A percentile compares a stretch with the other conserved stretches of the same genome.
Conservation (phyloP, 768 basidiomycete species). For the Pulveroboletus sp. region DNA sequence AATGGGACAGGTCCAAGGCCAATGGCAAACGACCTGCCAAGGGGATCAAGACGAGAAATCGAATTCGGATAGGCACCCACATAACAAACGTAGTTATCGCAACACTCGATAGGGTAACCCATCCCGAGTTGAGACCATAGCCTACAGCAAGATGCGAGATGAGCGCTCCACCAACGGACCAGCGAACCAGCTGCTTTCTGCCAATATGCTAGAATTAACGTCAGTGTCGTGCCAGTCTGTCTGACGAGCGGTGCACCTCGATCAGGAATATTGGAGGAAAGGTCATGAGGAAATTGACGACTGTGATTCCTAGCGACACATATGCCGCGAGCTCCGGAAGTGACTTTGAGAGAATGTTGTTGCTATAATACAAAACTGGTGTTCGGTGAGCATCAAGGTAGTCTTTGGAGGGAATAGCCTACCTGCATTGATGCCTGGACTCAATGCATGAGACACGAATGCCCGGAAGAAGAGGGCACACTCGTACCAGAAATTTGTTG, state of each 20-base stretch:
- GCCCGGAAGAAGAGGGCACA: not conserved
- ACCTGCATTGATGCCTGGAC: slow-evolving; percentile 73
- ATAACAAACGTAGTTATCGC: slow-evolving; percentile 78
- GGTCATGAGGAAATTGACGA: slow-evolving; percentile 71
- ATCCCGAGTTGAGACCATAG: slow-evolving; percentile 59
- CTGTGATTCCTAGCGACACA: slow-evolving; percentile 77
- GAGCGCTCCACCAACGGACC: slow-evolving; percentile 64
- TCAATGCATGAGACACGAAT: slow-evolving; percentile 4
- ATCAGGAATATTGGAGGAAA: slow-evolving; percentile 86
- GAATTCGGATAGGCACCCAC: slow-evolving; percentile 37
- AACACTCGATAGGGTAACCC: slow-evolving; percentile 59
- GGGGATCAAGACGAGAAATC: not conserved
- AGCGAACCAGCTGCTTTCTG: slow-evolving; percentile 58
- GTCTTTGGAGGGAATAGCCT: slow-evolving; percentile 4
- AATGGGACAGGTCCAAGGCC: slow-evolving; percentile 93
- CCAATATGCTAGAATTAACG: slow-evolving; percentile 55
- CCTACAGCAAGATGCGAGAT: slow-evolving; percentile 65
- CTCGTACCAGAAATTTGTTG: slow-evolving; percentile 72
- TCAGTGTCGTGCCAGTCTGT: slow-evolving; percentile 4
- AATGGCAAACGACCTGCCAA: slow-evolving; percentile 71
- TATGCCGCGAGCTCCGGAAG: slow-evolving; percentile 77
- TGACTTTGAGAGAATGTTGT: slow-evolving; percentile 75
- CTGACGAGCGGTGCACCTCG: slow-evolving; percentile 45
- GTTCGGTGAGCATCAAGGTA: slow-evolving; percentile 1
- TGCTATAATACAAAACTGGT: slow-evolving; percentile 86